phyloP scores from a whole-genome alignment of 139 green algal species.

The Auxenochlorella protothecoides region DNA sequence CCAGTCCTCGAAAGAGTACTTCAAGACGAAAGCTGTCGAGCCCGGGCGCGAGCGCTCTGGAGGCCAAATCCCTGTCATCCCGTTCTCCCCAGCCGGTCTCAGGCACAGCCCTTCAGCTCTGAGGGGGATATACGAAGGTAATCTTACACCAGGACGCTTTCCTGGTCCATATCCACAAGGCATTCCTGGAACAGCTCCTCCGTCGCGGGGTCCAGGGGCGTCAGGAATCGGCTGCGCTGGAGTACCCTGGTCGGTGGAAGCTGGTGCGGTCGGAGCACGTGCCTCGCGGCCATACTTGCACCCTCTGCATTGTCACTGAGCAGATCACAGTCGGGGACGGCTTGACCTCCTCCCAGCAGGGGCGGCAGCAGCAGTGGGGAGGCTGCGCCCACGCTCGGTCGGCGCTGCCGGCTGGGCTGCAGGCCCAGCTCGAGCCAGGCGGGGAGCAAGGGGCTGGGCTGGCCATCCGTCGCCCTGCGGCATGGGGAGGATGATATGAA shows the following conservation, averaged over 20 bases:
- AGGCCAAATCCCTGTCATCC: no score
- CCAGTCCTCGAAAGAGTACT: no score
- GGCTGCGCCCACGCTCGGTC: slow-evolving; percentile 15
- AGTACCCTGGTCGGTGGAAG: slow-evolving; percentile 20
- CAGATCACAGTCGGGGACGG: slow-evolving; percentile 9
- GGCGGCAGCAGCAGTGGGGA: slow-evolving; percentile 43
- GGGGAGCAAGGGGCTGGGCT: slow-evolving; percentile 57
- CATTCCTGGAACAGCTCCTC: slow-evolving; percentile 6
- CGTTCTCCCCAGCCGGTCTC: no score
- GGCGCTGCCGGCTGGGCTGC: slow-evolving; percentile 16
- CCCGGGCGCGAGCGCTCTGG: no score
- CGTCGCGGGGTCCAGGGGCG: slow-evolving; percentile 37
- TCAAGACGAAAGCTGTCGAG: no score
- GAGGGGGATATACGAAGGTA: neutral
- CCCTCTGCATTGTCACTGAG: slow-evolving; percentile 10
- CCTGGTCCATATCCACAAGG: neutral
- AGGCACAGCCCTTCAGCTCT: no score
- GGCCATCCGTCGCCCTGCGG: slow-evolving; percentile 16
- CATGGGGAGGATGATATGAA: neutral
- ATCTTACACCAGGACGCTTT: no score
- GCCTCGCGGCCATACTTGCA: no score
- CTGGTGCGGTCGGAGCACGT: no score
- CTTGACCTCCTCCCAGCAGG: slow-evolving; percentile 8
- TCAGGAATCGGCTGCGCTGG: slow-evolving; percentile 53
- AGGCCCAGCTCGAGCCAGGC: slow-evolving; percentile 65